Percentiles rank a stretch among this genome's conserved stretches.
Evolutionary conservation across 208 protist genomes (phyloP).

Genomic region (Acanthamoeba lenticulata): DNA sequence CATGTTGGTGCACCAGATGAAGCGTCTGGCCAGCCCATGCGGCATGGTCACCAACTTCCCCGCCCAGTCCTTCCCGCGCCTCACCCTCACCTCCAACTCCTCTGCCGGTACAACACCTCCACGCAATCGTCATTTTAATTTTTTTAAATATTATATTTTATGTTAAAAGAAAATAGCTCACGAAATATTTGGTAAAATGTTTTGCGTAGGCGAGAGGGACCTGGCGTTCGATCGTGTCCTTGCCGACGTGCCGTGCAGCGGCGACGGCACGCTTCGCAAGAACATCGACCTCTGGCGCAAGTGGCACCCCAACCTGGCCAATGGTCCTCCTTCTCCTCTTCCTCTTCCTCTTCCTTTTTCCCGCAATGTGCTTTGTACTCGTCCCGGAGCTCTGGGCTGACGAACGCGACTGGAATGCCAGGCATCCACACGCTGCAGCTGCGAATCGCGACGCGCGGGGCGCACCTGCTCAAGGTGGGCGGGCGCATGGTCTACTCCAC

Average conservation of each 20-base stretch:
- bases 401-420: too few species aligned
- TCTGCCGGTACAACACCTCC: not conserved
- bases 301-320: slow-evolving; percentile 76
- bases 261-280: slow-evolving; percentile 73
- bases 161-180: too few species aligned
- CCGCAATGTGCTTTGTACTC: not conserved
- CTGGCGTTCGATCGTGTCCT: slow-evolving; percentile 86
- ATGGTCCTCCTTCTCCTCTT: not conserved
- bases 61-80: slow-evolving; percentile 77
- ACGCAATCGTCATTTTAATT: not conserved
- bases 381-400: not conserved
- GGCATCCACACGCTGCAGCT: slow-evolving; percentile 78
- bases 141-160: not conserved
- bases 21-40: slow-evolving; percentile 77
- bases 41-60: slow-evolving; percentile 86
- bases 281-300: slow-evolving; percentile 84
- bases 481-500: slow-evolving; percentile 91
- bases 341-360: too few species aligned
- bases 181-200: too few species aligned
- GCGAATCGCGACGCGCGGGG: slow-evolving; percentile 76
- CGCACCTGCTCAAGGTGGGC: slow-evolving; percentile 77
- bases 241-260: slow-evolving; percentile 89
- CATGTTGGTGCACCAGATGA: slow-evolving; percentile 77
- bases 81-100: slow-evolving; percentile 28
- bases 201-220: not conserved